Base-by-base conservation (phyloP, 2,329 filamentous ascomycete genomes). In the Magnaporthiopsis rhizophila region DNA sequence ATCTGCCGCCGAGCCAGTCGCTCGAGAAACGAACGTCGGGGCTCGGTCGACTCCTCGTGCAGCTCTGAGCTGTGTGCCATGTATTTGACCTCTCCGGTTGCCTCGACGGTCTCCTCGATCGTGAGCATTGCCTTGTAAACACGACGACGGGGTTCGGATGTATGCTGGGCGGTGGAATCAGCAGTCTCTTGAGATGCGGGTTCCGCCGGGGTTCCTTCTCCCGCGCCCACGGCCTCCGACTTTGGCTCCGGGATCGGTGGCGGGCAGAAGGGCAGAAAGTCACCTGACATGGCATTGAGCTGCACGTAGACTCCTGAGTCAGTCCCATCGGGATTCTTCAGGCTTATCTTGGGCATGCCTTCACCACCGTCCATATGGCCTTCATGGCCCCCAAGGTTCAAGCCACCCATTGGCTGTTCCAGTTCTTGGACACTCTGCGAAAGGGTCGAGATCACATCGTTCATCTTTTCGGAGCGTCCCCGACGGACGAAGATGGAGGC, bases 251-350 rank as follows among this genome's bases (percentile, higher is more conserved):
- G 95, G 58, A 88, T 79, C 26, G 93, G 91, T n/a, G 94, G 95
- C 28, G 91, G 89, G 64, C 87, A 84, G 79, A 96, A 98, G 8
- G 93, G 93, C 60, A 88, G 79, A 71, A 94, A 90, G 66, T 86
- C 84, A 69, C 85, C 87, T 24, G 86, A 83, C 77, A 90, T 85
- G 71, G 88, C 79, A 74, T 90, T 86, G 64, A 89, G 81, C 71
- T 89, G 87, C 65, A 90, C 78, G 69, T 86, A 85, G 67, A 90
- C 75, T 71, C 83, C 85, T 60, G 83, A 79, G 69, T 84, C 79
- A 69, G 74, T 79, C 65, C 83, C 85, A 70, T 84, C 85, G 67
- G 83, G 80, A 71, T 82, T 82, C 72, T 79, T 81, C 65, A 86
- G 71, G 67, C 82, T 81, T 67, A 83, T 77, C 69, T 80, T 81